Conservation (phyloP, 805 yeast species). For the Ogataea polymorpha region DNA sequence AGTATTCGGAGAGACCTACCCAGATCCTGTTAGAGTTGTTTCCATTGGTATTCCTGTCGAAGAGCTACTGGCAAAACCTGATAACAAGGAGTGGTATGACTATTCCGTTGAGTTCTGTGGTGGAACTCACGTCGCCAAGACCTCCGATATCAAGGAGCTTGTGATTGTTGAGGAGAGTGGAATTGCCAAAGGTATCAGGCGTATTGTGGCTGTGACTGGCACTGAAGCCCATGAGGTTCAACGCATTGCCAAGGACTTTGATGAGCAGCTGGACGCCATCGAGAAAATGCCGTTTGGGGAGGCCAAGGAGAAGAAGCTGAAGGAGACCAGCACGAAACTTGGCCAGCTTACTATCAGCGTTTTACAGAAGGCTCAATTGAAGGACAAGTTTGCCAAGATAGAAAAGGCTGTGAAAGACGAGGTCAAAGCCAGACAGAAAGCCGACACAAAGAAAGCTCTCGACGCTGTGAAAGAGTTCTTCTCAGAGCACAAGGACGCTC, state of each 20-base stretch:
- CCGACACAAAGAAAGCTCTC: slow-evolving; percentile 75
- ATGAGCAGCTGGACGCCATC: slow-evolving; percentile 54
- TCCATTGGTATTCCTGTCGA: slow-evolving; percentile 91
- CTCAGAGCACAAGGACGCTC: slow-evolving; percentile 47
- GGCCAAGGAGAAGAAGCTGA: slow-evolving; percentile 75
- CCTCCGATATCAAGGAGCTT: slow-evolving; percentile 89
- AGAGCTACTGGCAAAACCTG: slow-evolving; percentile 69
- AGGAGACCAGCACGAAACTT: slow-evolving; percentile 78
- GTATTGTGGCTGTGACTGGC: slow-evolving; percentile 97
- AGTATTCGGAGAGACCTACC: slow-evolving; percentile 97
- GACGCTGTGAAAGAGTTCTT: slow-evolving; percentile 76
- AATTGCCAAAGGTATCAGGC: slow-evolving; percentile 97
- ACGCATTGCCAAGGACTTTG: slow-evolving; percentile 73
- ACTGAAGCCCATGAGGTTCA: slow-evolving; percentile 88
- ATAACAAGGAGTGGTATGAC: slow-evolving; percentile 68
- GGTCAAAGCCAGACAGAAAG: slow-evolving; percentile 81
- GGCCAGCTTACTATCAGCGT: slow-evolving; percentile 83
- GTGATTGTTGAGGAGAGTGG: slow-evolving; percentile 93
- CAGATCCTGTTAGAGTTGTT: slow-evolving; percentile 98
- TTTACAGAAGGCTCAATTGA: slow-evolving; percentile 71
- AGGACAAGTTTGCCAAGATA: slow-evolving; percentile 67
- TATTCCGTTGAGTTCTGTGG: slow-evolving; percentile 96
- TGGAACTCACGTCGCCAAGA: slow-evolving; percentile 93
- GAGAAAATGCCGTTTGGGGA: slow-evolving; percentile 68
- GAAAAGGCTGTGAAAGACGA: slow-evolving; percentile 90